Evolutionary conservation across 495 filamentous ascomycete genomes (phyloP).

Genomic region (Polyplosphaeria fusca): DNA sequence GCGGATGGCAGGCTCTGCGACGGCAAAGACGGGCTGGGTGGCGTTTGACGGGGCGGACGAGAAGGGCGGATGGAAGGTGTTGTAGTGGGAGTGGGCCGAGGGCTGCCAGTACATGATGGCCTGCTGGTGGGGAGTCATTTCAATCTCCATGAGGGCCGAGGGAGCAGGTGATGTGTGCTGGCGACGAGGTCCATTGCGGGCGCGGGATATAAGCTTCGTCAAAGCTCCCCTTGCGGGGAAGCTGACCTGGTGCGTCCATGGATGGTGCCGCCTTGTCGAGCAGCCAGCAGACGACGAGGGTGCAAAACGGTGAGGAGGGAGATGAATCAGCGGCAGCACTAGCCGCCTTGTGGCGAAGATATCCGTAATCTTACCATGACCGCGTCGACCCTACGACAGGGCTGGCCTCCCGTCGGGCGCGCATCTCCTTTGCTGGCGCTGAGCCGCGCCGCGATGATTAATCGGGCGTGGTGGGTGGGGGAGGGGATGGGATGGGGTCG

Average conservation of each 20-base stretch:
- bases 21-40: not conserved
- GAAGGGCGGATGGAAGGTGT: not conserved
- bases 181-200: too few species aligned
- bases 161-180: not conserved
- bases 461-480: too few species aligned
- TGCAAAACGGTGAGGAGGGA: too few species aligned
- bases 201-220: not conserved
- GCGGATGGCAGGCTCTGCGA: not conserved
- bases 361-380: too few species aligned
- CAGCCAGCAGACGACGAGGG: too few species aligned
- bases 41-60: not conserved
- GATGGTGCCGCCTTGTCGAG: not conserved
- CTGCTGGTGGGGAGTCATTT: not conserved
- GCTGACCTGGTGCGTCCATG: not conserved
- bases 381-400: too few species aligned
- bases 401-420: too few species aligned
- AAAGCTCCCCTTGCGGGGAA: not conserved
- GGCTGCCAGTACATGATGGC: not conserved
- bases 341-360: too few species aligned
- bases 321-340: too few species aligned
- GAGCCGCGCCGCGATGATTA: too few species aligned
- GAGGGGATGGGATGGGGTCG: too few species aligned
- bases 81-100: not conserved
- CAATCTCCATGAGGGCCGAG: not conserved
- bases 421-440: too few species aligned